Conservation (phyloP, 108 stramenopile genomes). For the Asterionellopsis glacialis region DNA sequence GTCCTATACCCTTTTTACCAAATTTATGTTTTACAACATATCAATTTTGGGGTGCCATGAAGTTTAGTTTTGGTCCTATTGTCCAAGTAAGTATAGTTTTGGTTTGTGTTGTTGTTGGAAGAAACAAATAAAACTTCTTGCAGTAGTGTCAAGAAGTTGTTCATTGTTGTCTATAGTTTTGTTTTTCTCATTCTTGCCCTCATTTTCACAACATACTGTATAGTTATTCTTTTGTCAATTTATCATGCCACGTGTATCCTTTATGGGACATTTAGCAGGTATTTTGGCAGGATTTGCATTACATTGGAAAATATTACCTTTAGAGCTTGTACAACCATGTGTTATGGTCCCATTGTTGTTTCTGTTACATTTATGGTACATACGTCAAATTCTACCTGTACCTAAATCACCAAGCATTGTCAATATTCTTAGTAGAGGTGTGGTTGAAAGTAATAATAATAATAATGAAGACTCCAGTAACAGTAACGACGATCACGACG, state of each 20-base stretch:
- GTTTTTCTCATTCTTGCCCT: too few species aligned
- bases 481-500: background rate
- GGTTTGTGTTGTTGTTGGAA: too few species aligned
- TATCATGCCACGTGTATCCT: constrained; percentile 68
- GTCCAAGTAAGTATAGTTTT: constrained; percentile 48
- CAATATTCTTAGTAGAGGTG: constrained; percentile 11
- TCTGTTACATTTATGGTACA: constrained; percentile 22
- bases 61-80: constrained; percentile 59
- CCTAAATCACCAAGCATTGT: constrained; percentile 6
- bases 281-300: constrained; percentile 62
- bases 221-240: constrained; percentile 28
- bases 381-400: background rate
- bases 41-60: constrained; percentile 15
- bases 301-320: constrained; percentile 69
- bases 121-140: too few species aligned
- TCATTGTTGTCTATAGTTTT: too few species aligned
- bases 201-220: constrained; percentile 5
- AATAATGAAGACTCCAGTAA: background rate
- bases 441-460: background rate
- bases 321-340: constrained; percentile 52
- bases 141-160: too few species aligned
- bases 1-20: constrained; percentile 70
- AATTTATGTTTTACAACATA: constrained; percentile 64
- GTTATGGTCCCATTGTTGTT: constrained; percentile 55
- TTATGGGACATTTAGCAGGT: constrained; percentile 79